Percentiles rank a stretch among this genome's conserved stretches.
These are phyloP conservation scores for Tephrocybe sp. DNA, from an alignment of 768 basidiomycete genomes.

Conservation along the genomic window DNA sequence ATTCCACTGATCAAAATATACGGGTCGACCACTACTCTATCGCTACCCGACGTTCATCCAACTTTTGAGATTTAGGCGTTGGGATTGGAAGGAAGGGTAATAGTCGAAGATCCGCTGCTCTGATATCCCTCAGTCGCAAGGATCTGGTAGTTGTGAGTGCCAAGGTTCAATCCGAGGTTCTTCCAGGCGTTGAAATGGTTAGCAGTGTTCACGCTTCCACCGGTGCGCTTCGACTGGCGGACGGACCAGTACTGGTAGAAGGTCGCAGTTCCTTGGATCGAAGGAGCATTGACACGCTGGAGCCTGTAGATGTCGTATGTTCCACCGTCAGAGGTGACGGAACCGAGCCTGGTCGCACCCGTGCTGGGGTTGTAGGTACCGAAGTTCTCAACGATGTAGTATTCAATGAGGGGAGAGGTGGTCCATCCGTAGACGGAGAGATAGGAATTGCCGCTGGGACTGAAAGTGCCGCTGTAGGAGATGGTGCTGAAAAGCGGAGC, in stretches of 20 bases:
- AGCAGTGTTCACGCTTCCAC: slow-evolving; percentile 32
- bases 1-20: too few species aligned
- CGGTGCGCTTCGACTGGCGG: slow-evolving; percentile 33
- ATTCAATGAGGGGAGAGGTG: slow-evolving; percentile 44
- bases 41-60: too few species aligned
- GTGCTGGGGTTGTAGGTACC: slow-evolving; percentile 40
- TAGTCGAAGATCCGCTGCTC: slow-evolving; percentile 33
- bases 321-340: too few species aligned
- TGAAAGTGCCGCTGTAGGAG: slow-evolving; percentile 34
- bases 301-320: slow-evolving; percentile 42
- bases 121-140: slow-evolving; percentile 46
- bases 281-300: slow-evolving; percentile 38
- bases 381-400: slow-evolving; percentile 45
- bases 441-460: slow-evolving; percentile 40
- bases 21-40: too few species aligned
- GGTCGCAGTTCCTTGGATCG: slow-evolving; percentile 41
- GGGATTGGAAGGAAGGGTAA: slow-evolving; percentile 11
- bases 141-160: slow-evolving; percentile 45
- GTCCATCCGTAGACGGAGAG: slow-evolving; percentile 50
- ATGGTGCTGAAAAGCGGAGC: slow-evolving; percentile 27
- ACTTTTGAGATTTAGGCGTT: not conserved
- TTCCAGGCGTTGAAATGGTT: slow-evolving; percentile 48
- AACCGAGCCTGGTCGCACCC: slow-evolving; percentile 31
- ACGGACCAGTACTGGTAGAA: slow-evolving; percentile 50
- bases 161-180: slow-evolving; percentile 36